A percentile compares a stretch with the other conserved stretches of the same genome.
phyloP scores from a whole-genome alignment of 208 protist genomes.

The Wallacemonas sp. region DNA sequence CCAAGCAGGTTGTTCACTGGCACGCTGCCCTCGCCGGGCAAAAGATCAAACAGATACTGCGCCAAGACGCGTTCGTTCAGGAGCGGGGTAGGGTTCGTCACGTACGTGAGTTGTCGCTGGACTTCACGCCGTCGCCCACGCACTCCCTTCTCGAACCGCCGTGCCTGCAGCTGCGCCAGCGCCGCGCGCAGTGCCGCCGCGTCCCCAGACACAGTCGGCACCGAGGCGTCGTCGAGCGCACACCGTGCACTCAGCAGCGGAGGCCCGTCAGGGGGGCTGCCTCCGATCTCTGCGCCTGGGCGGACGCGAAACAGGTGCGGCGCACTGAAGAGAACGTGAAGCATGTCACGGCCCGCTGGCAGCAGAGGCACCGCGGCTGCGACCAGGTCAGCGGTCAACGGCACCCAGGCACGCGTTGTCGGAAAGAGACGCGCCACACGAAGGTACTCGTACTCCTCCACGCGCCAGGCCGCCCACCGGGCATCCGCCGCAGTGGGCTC shows the following conservation, averaged over 20 bases:
- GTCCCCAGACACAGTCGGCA: constrained; percentile 24
- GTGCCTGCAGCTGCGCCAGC: constrained; percentile 25
- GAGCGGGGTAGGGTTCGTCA: constrained; percentile 58
- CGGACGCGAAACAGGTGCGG: constrained; percentile 59
- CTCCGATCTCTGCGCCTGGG: too few relatives aligned
- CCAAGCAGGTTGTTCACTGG: constrained; percentile 16
- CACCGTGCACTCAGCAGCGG: constrained; percentile 41
- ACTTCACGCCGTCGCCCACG: constrained; percentile 49
- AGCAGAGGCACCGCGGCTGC: constrained; percentile 45
- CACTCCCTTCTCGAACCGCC: constrained; percentile 21
- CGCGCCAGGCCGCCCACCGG: constrained; percentile 35
- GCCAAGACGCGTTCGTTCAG: constrained; percentile 75
- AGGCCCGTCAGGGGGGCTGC: neutral
- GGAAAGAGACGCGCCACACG: constrained; percentile 77
- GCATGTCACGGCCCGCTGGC: constrained; percentile 40
- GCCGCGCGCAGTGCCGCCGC: constrained; percentile 35
- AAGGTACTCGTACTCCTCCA: constrained; percentile 80
- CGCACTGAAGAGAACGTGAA: constrained; percentile 76
- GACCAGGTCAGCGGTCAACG: constrained; percentile 39
- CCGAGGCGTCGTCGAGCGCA: constrained; percentile 37
- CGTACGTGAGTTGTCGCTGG: constrained; percentile 58
- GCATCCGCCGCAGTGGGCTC: neutral
- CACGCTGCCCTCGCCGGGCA: constrained; percentile 45
- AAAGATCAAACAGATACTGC: constrained; percentile 72
- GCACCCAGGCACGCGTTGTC: constrained; percentile 27